Conservation (phyloP, 768 basidiomycete species). For the Russula vinacea region DNA sequence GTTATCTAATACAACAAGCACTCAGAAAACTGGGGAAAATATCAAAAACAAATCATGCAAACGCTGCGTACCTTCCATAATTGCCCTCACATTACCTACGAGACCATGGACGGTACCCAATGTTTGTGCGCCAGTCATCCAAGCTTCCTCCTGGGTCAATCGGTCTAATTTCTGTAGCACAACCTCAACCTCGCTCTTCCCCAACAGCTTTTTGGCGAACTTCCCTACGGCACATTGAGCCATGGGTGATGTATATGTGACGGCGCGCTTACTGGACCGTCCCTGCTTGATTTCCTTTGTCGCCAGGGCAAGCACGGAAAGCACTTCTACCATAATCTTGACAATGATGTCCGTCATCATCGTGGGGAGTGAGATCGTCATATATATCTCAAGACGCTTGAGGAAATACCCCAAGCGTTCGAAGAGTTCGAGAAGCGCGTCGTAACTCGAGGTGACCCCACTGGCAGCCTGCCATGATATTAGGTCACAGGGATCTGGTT, state of each 20-base stretch:
- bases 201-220: not conserved
- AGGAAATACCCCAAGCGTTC: too few species aligned
- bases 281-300: slow-evolving; percentile 10
- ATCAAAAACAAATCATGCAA: not conserved
- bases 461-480: too few species aligned
- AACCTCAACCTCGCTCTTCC: not conserved
- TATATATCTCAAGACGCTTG: too few species aligned
- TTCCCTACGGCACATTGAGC: not conserved
- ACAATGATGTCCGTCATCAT: too few species aligned
- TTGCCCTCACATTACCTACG: not conserved
- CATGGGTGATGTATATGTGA: not conserved
- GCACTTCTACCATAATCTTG: too few species aligned
- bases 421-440: too few species aligned
- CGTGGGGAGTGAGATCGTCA: too few species aligned
- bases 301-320: slow-evolving; percentile 11
- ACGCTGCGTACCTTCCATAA: not conserved
- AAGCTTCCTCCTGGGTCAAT: too few species aligned
- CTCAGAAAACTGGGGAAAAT: not conserved
- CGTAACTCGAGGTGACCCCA: too few species aligned
- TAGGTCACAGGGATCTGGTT: too few species aligned
- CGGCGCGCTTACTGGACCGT: not conserved
- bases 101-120: too few species aligned
- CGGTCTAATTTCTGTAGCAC: not conserved
- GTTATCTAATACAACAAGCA: not conserved
- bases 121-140: not conserved